Evolutionary conservation across 805 yeast species (phyloP).

Genomic region (Sugiyamaella lignohabitans): DNA sequence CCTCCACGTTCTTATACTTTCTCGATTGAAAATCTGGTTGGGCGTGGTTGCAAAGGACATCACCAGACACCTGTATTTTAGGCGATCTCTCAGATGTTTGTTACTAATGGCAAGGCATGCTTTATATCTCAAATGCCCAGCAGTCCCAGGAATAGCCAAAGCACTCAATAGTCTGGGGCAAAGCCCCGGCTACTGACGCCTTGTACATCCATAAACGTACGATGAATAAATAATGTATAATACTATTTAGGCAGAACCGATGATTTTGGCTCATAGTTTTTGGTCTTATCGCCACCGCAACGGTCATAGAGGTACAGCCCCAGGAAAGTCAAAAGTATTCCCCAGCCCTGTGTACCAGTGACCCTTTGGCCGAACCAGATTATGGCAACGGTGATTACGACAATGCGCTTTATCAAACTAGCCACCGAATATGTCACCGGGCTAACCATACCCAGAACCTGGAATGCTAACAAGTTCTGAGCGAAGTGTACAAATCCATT

Average conservation of each 20-base stretch:
- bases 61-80: too few relatives aligned
- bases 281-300: constrained; percentile 33
- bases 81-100: too few relatives aligned
- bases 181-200: too few relatives aligned
- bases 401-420: constrained; percentile 80
- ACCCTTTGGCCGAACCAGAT: constrained; percentile 47
- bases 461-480: constrained; percentile 77
- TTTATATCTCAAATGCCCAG: too few relatives aligned
- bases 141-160: too few relatives aligned
- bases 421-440: constrained; percentile 85
- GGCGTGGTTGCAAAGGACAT: too few relatives aligned
- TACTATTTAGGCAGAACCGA: constrained; percentile 18
- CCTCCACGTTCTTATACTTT: too few relatives aligned
- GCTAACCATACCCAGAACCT: constrained; percentile 70
- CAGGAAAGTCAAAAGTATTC: constrained; percentile 35
- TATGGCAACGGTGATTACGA: constrained; percentile 73
- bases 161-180: too few relatives aligned
- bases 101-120: too few relatives aligned
- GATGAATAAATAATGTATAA: too few relatives aligned
- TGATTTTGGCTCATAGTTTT: constrained; percentile 8
- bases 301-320: constrained; percentile 39
- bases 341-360: constrained; percentile 35
- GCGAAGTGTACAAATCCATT: constrained; percentile 74
- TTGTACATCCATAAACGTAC: too few relatives aligned
- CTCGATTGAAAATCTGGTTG: too few relatives aligned